These are phyloP conservation scores for Pseudogymnoascus sp. DNA, from an alignment of 2,329 filamentous ascomycete genomes.

Conservation along the genomic window DNA sequence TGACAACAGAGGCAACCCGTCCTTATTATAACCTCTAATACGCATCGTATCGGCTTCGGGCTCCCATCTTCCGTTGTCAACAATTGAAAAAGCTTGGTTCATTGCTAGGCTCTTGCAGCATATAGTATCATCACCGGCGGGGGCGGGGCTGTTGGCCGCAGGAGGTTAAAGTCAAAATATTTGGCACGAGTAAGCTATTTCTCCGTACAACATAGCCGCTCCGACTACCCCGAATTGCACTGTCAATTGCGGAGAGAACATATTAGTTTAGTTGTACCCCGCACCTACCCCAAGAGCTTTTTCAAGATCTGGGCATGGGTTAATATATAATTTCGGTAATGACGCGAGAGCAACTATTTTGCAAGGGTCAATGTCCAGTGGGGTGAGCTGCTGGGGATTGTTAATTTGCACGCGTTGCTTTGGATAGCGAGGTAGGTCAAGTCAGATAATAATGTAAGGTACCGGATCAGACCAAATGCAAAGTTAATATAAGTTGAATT, in stretches of 20 bases:
- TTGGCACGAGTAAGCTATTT: constrained; percentile 7
- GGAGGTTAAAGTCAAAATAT: constrained; percentile 1
- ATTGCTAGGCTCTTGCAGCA: background rate
- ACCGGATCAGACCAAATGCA: background rate
- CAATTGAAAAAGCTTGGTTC: background rate
- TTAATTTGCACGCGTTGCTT: background rate
- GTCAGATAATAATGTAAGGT: constrained; percentile 2
- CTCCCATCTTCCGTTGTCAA: constrained; percentile 2
- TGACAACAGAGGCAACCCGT: background rate
- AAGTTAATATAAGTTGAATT: constrained; percentile 8
- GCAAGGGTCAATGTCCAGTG: background rate
- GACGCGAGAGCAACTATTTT: background rate
- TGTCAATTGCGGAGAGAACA: background rate
- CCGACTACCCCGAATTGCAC: background rate
- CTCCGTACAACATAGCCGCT: background rate
- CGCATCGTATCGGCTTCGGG: background rate
- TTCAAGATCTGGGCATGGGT: background rate
- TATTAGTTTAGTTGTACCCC: background rate
- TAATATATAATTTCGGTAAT: constrained; percentile 5
- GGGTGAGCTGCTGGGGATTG: background rate
- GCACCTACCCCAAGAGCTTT: background rate
- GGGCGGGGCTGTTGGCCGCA: background rate
- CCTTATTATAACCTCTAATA: background rate
- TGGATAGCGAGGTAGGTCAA: background rate
- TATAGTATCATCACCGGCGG: background rate